Conservation (phyloP, 2,329 filamentous ascomycete genomes). For the Sarocladium strictum region DNA sequence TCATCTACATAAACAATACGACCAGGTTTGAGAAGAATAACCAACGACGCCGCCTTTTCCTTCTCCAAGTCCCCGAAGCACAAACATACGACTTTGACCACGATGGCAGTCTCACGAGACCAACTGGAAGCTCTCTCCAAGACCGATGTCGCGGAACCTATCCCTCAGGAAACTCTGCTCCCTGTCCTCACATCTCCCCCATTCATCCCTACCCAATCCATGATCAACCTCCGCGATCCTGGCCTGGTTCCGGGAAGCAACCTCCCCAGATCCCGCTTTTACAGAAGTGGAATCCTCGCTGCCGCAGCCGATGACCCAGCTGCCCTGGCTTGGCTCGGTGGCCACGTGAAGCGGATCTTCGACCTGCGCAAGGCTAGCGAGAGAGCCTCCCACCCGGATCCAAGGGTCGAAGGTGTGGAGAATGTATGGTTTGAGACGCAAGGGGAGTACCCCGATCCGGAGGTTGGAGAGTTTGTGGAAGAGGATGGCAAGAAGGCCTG, state of each 20-base stretch:
- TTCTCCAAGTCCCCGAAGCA: no score
- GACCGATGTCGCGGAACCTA: constrained; percentile 33
- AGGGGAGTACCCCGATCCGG: constrained; percentile 28
- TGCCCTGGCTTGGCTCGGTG: constrained; percentile 28
- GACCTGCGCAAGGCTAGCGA: constrained; percentile 44
- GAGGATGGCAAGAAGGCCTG: constrained; percentile 40
- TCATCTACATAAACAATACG: neutral
- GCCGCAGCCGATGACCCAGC: constrained; percentile 22
- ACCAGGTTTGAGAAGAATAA: no score
- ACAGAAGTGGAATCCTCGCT: constrained; percentile 40
- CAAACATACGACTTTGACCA: neutral
- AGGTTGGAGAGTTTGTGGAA: constrained; percentile 35
- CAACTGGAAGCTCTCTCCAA: constrained; percentile 31
- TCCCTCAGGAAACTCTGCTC: constrained; percentile 30
- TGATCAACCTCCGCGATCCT: constrained; percentile 47
- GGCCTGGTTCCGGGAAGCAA: constrained; percentile 36
- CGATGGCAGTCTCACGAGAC: constrained; percentile 15
- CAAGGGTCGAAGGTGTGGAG: constrained; percentile 36
- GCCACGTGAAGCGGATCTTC: constrained; percentile 39
- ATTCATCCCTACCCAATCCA: constrained; percentile 39
- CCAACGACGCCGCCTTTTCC: no score
- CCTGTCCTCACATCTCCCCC: constrained; percentile 34
- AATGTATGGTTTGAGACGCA: constrained; percentile 34
- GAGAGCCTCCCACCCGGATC: constrained; percentile 36
- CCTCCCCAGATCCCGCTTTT: constrained; percentile 35